Percentiles rank a stretch among this genome's conserved stretches.
phyloP scores from a whole-genome alignment of 2,329 filamentous ascomycete species.

The Arthrinium phaeospermum region DNA sequence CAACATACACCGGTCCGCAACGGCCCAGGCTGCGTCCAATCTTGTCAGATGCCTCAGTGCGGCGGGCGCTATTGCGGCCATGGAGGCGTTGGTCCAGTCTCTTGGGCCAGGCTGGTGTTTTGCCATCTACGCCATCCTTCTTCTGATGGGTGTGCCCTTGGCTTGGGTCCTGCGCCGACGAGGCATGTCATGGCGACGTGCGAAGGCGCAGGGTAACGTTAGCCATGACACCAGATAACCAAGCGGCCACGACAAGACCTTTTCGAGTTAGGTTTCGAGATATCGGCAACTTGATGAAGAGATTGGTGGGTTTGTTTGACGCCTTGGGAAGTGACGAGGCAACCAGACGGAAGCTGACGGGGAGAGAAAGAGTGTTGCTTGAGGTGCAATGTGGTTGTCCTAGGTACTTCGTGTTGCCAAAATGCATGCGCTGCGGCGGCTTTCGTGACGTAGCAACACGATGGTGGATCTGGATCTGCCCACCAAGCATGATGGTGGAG shows the following conservation, averaged over 20 bases:
- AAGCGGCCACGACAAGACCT: background rate
- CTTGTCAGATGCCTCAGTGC: background rate
- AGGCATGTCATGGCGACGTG: background rate
- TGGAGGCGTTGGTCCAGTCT: background rate
- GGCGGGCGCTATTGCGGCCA: background rate
- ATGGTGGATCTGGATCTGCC: background rate
- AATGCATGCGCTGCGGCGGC: background rate
- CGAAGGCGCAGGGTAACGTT: background rate
- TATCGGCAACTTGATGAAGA: too few species aligned
- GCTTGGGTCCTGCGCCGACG: background rate
- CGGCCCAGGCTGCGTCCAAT: background rate
- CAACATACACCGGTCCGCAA: background rate
- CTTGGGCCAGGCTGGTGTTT: conserved; percentile 23
- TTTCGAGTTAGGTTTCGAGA: too few species aligned
- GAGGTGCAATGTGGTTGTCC: background rate
- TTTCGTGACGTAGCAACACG: background rate
- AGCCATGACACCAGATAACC: background rate
- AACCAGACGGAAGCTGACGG: too few species aligned
- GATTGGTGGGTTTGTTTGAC: too few species aligned
- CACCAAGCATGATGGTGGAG: conserved; percentile 11
- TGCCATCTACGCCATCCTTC: background rate
- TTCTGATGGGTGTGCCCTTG: background rate
- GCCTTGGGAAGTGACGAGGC: too few species aligned
- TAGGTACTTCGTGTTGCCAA: background rate
- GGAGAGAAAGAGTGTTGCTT: background rate